Conservation (phyloP, 495 filamentous ascomycete species). For the Talaromyces liani region DNA sequence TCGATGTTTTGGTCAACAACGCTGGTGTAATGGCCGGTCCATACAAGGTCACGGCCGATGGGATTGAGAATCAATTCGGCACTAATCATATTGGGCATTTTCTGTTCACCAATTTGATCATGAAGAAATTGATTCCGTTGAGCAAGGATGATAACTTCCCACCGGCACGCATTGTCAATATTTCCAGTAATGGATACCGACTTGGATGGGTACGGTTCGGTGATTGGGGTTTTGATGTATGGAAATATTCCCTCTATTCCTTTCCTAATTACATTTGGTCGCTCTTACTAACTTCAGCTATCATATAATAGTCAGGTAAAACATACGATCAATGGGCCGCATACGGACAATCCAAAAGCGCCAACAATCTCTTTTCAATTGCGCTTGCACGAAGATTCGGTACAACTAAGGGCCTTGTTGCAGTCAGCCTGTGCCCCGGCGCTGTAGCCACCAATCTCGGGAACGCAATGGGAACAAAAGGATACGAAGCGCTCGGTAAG, state of each 20-base stretch:
- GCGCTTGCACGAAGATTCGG: conserved; percentile 33
- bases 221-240: conserved; percentile 46
- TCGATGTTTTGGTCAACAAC: conserved; percentile 61
- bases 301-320: conserved; percentile 22
- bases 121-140: conserved; percentile 14
- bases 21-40: conserved; percentile 54
- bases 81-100: conserved; percentile 53
- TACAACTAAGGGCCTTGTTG: background rate
- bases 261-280: background rate
- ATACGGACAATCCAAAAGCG: conserved; percentile 31
- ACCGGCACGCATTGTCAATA: conserved; percentile 18
- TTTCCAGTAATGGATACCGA: conserved; percentile 31
- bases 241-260: background rate
- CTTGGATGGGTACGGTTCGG: conserved; percentile 36
- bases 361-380: conserved; percentile 30
- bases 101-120: conserved; percentile 46
- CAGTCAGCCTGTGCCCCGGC: too few species aligned
- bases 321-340: conserved; percentile 44
- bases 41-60: conserved; percentile 26
- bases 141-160: conserved; percentile 35
- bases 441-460: too few species aligned
- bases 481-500: too few species aligned
- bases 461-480: too few species aligned
- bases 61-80: conserved; percentile 47
- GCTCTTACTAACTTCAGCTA: background rate